Percentiles rank a stretch among this genome's conserved stretches.
Conservation (phyloP, 2,329 filamentous ascomycete genomes). For the Mariannaea elegans region DNA sequence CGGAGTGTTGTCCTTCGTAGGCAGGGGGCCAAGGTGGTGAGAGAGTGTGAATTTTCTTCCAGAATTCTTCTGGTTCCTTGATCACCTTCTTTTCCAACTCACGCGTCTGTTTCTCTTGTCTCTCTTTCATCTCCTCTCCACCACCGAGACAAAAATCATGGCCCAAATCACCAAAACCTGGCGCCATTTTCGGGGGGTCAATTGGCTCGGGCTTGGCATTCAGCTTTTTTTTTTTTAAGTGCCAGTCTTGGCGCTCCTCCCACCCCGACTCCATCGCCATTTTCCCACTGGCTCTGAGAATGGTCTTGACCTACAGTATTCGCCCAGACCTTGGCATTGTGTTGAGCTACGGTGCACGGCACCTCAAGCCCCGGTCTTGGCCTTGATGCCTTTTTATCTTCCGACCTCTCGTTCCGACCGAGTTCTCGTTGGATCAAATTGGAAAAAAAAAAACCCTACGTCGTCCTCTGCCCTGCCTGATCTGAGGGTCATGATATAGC, state of each 20-base stretch:
- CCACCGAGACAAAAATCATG: not conserved
- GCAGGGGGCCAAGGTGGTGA: too few relatives aligned
- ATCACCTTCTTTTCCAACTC: too few relatives aligned
- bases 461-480: not conserved
- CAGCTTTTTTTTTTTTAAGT: not conserved
- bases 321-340: constrained; percentile 38
- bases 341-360: constrained; percentile 16
- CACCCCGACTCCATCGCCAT: not conserved
- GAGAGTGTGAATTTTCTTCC: too few relatives aligned
- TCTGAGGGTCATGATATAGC: not conserved
- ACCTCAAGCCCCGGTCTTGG: not conserved
- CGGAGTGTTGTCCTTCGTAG: too few relatives aligned
- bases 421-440: constrained; percentile 2
- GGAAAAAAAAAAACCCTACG: not conserved
- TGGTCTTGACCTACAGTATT: constrained; percentile 11
- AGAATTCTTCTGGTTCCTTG: too few relatives aligned
- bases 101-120: too few relatives aligned
- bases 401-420: constrained; percentile 18
- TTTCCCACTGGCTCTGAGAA: not conserved
- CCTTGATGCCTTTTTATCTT: constrained; percentile 23
- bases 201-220: constrained; percentile 29
- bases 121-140: not conserved
- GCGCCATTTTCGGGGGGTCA: constrained; percentile 18
- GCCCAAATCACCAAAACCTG: not conserved
- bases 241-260: constrained; percentile 22